Evolutionary conservation across 192 early-diverging fungal species (phyloP).

Genomic region (Podochytrium sp.): DNA sequence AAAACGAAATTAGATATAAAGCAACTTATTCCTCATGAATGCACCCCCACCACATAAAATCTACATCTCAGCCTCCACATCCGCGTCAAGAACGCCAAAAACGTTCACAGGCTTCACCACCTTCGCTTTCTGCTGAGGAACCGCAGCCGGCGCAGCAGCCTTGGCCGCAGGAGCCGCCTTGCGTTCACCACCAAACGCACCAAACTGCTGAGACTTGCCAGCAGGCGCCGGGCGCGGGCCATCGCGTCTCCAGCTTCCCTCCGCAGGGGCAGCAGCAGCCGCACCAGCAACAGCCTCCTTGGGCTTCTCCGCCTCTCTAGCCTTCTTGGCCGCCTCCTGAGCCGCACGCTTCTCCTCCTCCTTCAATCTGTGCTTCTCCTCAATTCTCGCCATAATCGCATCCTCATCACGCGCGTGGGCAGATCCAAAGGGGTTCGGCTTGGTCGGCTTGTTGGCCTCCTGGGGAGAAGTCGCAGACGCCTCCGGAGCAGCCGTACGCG

Average conservation of each 20-base stretch:
- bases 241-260: constrained; percentile 13
- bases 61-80: too few relatives aligned
- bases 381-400: constrained; percentile 53
- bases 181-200: not conserved
- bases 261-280: not conserved
- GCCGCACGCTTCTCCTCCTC: constrained; percentile 48
- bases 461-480: not conserved
- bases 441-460: constrained; percentile 2
- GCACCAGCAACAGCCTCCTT: constrained; percentile 15
- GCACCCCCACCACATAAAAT: too few relatives aligned
- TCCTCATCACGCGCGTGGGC: constrained; percentile 58
- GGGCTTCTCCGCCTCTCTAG: constrained; percentile 34
- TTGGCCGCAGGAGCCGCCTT: not conserved
- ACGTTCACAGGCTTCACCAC: constrained; percentile 18
- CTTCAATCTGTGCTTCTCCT: constrained; percentile 49
- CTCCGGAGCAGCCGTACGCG: constrained; percentile 34
- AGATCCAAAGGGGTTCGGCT: constrained; percentile 57
- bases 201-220: not conserved
- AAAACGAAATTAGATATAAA: not conserved
- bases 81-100: constrained; percentile 9
- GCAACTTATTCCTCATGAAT: too few relatives aligned
- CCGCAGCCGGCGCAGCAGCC: constrained; percentile 5
- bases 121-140: not conserved
- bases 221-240: constrained; percentile 1
- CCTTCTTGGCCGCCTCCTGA: constrained; percentile 35